These are phyloP conservation scores for Colletotrichum orchidophilum DNA, from an alignment of 2,329 filamentous ascomycete genomes.

Conservation along the genomic window DNA sequence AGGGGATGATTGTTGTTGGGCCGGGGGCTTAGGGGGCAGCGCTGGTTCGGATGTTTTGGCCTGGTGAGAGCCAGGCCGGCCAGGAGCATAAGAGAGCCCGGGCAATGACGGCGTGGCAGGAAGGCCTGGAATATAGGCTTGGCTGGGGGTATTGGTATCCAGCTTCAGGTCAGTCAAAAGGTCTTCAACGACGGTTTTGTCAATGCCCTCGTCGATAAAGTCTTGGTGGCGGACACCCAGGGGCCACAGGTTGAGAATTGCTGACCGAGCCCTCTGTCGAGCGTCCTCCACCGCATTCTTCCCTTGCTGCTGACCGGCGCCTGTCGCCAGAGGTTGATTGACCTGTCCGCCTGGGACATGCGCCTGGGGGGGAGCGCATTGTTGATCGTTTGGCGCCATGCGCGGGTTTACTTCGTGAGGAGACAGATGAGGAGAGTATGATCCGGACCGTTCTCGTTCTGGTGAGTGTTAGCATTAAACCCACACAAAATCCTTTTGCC, in stretches of 20 bases:
- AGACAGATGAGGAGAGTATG: constrained; percentile 63
- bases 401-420: constrained; percentile 53
- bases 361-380: background rate
- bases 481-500: background rate
- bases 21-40: background rate
- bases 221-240: constrained; percentile 78
- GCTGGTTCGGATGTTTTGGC: background rate
- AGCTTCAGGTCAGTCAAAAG: constrained; percentile 78
- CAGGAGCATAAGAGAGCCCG: background rate
- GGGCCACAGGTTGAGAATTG: constrained; percentile 71
- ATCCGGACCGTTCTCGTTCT: constrained; percentile 57
- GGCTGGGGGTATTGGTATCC: constrained; percentile 45
- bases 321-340: background rate
- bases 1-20: background rate
- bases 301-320: background rate
- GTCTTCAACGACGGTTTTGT: constrained; percentile 67
- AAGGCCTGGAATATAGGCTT: background rate
- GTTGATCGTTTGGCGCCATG: background rate
- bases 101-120: background rate
- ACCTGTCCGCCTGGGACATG: background rate
- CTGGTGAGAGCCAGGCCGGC: background rate
- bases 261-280: constrained; percentile 70
- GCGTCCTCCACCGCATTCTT: constrained; percentile 47
- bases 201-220: constrained; percentile 77
- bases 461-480: background rate